Percentiles rank a stretch among this genome's conserved stretches.
These are phyloP conservation scores for Verticillium dahliae DNA, from an alignment of 2,329 filamentous ascomycete species.

Conservation along the genomic window DNA sequence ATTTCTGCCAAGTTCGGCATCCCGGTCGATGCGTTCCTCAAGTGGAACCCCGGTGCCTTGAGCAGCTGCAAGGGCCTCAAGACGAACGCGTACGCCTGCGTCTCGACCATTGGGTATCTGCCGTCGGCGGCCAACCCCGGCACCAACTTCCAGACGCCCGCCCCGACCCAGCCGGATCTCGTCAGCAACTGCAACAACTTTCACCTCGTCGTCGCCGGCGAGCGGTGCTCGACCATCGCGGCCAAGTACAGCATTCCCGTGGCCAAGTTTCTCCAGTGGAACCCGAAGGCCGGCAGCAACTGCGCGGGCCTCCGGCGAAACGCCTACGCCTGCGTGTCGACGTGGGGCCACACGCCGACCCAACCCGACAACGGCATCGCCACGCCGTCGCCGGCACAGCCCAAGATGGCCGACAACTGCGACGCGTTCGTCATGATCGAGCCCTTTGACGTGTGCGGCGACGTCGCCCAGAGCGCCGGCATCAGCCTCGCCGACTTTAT, in stretches of 20 bases:
- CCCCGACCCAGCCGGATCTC: conserved; percentile 21
- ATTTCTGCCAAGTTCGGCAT: conserved; percentile 8
- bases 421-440: conserved; percentile 18
- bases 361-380: conserved; percentile 10
- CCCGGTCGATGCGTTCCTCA: conserved; percentile 8
- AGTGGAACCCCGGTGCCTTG: conserved; percentile 11
- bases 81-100: conserved; percentile 2
- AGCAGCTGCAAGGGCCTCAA: conserved; percentile 4
- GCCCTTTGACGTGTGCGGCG: conserved; percentile 14
- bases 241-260: conserved; percentile 13
- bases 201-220: conserved; percentile 13
- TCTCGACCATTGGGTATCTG: neutral
- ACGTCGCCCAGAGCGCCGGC: conserved; percentile 14
- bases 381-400: conserved; percentile 20
- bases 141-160: conserved; percentile 18
- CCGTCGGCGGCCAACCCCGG: conserved; percentile 6
- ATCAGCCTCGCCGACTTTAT: conserved; percentile 17
- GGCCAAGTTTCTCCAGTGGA: conserved; percentile 13
- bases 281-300: conserved; percentile 1
- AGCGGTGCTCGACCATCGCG: conserved; percentile 18
- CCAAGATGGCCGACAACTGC: conserved; percentile 20
- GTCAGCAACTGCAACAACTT: conserved; percentile 21
- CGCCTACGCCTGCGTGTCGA: conserved; percentile 5
- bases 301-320: conserved; percentile 5
- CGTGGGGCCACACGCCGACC: neutral